phyloP scores from a whole-genome alignment of 257 asterid genomes.

The Solanum commersonii region DNA sequence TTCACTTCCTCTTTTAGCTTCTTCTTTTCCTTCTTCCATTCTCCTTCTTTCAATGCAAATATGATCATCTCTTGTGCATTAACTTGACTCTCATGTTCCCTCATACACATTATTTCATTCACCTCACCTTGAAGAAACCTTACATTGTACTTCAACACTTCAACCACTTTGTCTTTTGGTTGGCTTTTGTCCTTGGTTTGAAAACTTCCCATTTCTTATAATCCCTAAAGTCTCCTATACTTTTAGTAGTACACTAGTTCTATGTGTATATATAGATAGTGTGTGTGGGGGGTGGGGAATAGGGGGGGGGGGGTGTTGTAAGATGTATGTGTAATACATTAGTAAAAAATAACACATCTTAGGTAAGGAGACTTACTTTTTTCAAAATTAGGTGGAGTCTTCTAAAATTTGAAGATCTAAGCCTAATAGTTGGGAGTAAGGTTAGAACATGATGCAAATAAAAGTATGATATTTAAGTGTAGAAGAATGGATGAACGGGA shows the following conservation, averaged over 20 bases:
- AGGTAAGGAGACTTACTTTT: neutral
- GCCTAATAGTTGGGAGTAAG: neutral
- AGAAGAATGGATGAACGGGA: neutral
- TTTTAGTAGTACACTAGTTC: neutral
- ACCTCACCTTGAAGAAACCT: slow-evolving; percentile 45
- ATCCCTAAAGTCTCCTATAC: neutral
- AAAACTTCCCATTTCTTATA: slow-evolving; percentile 38
- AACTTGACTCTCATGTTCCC: slow-evolving; percentile 52
- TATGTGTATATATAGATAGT: neutral
- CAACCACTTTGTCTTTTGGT: slow-evolving; percentile 29
- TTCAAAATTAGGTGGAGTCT: neutral
- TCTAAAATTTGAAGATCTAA: neutral
- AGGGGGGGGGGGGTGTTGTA: too few relatives aligned
- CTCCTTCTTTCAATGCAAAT: slow-evolving; percentile 58
- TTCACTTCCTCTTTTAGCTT: slow-evolving; percentile 36
- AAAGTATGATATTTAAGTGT: neutral
- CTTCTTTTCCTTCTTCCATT: slow-evolving; percentile 66
- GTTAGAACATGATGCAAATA: neutral
- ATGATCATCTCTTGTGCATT: slow-evolving; percentile 53
- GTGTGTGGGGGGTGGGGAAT: neutral
- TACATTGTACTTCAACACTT: slow-evolving; percentile 44
- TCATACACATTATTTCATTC: slow-evolving; percentile 43
- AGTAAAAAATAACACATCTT: neutral
- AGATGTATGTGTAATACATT: neutral
- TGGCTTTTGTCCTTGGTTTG: slow-evolving; percentile 33